Base-by-base conservation (phyloP, 2,329 filamentous ascomycete species). In the Fusarium sacchari region DNA sequence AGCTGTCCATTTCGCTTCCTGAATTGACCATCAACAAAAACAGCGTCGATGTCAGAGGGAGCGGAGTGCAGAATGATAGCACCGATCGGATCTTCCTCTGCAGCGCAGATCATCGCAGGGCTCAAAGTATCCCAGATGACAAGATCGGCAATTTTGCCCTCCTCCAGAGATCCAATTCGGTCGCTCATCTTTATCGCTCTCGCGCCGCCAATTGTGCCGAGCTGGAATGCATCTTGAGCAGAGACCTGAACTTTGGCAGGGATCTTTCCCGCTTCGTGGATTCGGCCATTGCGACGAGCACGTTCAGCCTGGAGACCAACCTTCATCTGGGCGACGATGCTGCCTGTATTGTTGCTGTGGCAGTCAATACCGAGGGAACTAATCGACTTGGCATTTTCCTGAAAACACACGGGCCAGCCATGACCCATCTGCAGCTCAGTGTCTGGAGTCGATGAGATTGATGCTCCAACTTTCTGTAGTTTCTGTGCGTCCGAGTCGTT, bases 341-440 rank as follows among this genome's bases (percentile, higher is more conserved):
- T 68, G 0, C 47, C 56, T 4, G 56, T 63, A 20, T 63, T 68
- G 17, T 53, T 63, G 7, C 65, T 68, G 3, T 68, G 65, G 2
- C 65, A 68, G 20, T 68, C 65, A 1, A 68, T 50, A 0, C 64
- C 65, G 1, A 68, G 32, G 5, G 64, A 68, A 2, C 47, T 43
- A 6, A 68, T 68, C 0, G 42, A 50, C 20, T 24, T 68, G 14
- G 64, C 64, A 3, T 68, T 68, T 1, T 68, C 42, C 22, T 68
- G 65, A 2, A 68, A 68, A 14, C 65, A 68, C 2, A 68, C 49
- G 2, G 65, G 65, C 65, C 65, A 68, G 2, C 65, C 65, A 3
- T 50, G 65, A 3, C 64, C 59, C 64, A 68, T 68, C 3, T 68
- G 65, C 3, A 68, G 64, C 5, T 68, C 65, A 2, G 47, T 68